phyloP scores from a whole-genome alignment of 1,284 basidiomycete genomes.

The Trichosporon sp. region DNA sequence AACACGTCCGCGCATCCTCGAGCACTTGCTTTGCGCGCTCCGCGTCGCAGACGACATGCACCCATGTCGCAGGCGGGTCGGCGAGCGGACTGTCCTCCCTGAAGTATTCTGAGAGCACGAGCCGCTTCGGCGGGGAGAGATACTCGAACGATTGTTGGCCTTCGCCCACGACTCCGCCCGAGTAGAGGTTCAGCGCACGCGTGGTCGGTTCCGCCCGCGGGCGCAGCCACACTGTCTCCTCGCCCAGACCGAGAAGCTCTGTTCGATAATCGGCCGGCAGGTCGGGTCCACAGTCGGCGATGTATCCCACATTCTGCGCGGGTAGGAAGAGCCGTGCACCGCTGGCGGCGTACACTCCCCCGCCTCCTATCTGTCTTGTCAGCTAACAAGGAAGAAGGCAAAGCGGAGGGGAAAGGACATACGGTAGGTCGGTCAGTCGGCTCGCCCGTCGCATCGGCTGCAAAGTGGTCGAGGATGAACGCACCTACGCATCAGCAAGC shows the following conservation, averaged over 20 bases:
- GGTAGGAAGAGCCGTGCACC: slow-evolving; percentile 39
- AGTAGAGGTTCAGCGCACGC: slow-evolving; percentile 74
- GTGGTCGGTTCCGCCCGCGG: slow-evolving; percentile 67
- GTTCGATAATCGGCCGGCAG: slow-evolving; percentile 67
- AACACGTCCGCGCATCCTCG: slow-evolving; percentile 63
- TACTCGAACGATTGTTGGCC: slow-evolving; percentile 72
- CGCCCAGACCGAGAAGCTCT: slow-evolving; percentile 67
- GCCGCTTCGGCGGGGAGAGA: slow-evolving; percentile 69
- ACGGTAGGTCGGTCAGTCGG: background rate
- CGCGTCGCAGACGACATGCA: slow-evolving; percentile 88
- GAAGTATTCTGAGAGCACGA: slow-evolving; percentile 70
- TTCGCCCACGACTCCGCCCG: slow-evolving; percentile 61
- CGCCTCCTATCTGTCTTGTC: slow-evolving; percentile 76
- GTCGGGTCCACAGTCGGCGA: slow-evolving; percentile 80
- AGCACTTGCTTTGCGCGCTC: slow-evolving; percentile 69
- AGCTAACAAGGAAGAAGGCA: background rate
- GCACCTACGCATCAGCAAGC: slow-evolving; percentile 63
- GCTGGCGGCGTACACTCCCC: slow-evolving; percentile 67
- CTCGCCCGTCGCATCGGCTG: slow-evolving; percentile 55
- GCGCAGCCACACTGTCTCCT: slow-evolving; percentile 79
- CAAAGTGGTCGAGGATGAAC: slow-evolving; percentile 85
- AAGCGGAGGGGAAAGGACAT: background rate
- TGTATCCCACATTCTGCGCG: slow-evolving; percentile 67
- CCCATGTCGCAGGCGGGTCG: slow-evolving; percentile 59
- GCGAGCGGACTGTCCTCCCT: slow-evolving; percentile 58